Evolutionary conservation across 805 yeast species (phyloP), one percentile per base, ranked within the genome.

Genomic region (Teunomyces lycoperdinae): DNA sequence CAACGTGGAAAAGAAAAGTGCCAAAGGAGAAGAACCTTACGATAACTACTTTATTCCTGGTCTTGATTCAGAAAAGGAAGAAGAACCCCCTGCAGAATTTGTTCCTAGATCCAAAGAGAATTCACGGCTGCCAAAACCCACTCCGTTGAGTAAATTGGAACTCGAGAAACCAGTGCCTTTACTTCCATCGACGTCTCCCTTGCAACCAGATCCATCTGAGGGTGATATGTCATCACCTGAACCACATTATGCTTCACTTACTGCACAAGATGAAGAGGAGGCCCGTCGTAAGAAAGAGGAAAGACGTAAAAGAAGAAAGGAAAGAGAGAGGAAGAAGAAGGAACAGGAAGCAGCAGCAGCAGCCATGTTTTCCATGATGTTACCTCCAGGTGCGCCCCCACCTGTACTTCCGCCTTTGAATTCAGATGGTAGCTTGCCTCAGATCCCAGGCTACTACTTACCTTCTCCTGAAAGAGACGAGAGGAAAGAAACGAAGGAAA

Each of bases 1-100:
- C 9, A 51, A 45, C 9, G 48, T 42, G 29, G 47, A 51, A 29
- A 46, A 40, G 31, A 29, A 46, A 38, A 29, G 44, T 16, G 16
- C 45, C 45, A 8, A 33, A 9, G 14, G 28, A 56, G 52, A 51
- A 13, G 69, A 66, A 38, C 69, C 70, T 0, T 63, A 57, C 36
- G 67, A 65, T 6, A 56, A 63, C 28, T 64, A 66, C 45, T 39
- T 40, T 8, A 38, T 49, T 20, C 47, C 50, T 27, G 47, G 36
- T n/a, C 3, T 28, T 9, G 27, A 28, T 10, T 11, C 28, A 26
- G 27, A 27, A 29, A 26, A 28, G 9, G 27, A 26, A 10, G 16
- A n/a, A 11, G 14, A n/a, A 8, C 10, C 10, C 16, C 11, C 27
- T 8, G 24, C 27, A 16, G 39, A 17, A 9, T 16, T 17, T 17